Evolutionary conservation across 306 rosid genomes (phyloP).

Genomic region (Cucurbita ficifolia): DNA sequence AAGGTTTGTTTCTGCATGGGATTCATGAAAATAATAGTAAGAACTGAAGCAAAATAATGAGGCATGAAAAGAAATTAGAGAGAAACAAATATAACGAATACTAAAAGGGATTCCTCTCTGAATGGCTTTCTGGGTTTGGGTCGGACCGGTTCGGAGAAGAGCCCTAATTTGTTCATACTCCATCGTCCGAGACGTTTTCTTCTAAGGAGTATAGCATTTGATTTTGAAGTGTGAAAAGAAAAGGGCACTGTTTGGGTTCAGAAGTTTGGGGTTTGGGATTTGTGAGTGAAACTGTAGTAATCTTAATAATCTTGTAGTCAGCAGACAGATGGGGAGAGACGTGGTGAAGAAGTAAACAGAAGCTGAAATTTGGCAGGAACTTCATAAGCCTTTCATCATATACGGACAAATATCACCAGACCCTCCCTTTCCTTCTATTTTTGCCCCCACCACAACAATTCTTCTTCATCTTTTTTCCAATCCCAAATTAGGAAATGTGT

Average conservation of each 20-base stretch:
- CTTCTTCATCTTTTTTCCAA: conserved; percentile 7
- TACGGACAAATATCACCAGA: conserved; percentile 32
- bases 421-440: conserved; percentile 7
- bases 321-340: conserved; percentile 26
- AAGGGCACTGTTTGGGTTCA: neutral
- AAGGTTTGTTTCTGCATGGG: neutral
- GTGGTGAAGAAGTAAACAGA: conserved; percentile 59
- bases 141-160: conserved; percentile 6
- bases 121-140: conserved; percentile 21
- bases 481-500: too few species aligned
- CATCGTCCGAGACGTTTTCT: too few species aligned
- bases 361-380: conserved; percentile 33
- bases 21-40: too few species aligned
- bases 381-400: neutral
- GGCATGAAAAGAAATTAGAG: neutral
- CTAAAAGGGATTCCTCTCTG: neutral
- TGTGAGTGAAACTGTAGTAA: conserved; percentile 19
- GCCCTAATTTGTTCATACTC: too few species aligned
- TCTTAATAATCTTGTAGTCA: conserved; percentile 50
- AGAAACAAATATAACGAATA: neutral
- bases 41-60: too few species aligned
- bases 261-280: conserved; percentile 13
- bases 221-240: neutral
- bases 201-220: too few species aligned
- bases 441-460: conserved; percentile 28